Base-by-base conservation (phyloP, 805 yeast species). In the Starmerella bacillaris region DNA sequence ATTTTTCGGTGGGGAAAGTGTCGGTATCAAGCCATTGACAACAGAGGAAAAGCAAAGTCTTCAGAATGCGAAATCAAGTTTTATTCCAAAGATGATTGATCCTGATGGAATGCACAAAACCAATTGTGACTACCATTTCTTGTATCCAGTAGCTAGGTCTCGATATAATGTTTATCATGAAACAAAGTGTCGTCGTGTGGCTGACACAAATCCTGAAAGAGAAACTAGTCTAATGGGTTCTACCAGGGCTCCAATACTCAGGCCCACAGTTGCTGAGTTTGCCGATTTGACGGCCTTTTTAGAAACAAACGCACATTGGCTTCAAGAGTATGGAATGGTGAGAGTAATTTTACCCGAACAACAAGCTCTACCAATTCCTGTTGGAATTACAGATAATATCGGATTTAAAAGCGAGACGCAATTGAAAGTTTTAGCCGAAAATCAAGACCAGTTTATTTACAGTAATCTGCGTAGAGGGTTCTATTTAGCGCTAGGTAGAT, bases 11-110 rank as follows among this genome's bases (percentile, higher is more conserved):
- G 16, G 30, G 15, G 37, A 21, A n/a, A 26, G 14, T 16, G 18
- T 5, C 17, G 16, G 14, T 12, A 14, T 4, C 21, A 17, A 15
- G 20, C 14, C 30, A 4, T 18, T 41, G 15, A 36, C 27, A 19
- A 6, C 11, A 12, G 42, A 41, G 18, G 40, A 38, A 9, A 15
- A 26, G 18, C 34, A 34, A 12, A 34, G 19, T 4, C 16, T 32
- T 2, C 43, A 41, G 24, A 30, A 39, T 4, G 17, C 24, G 4
- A 41, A 41, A 26, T 22, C 39, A 2, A 18, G 27, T 7, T 7
- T 3, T 4, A 17, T 39, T 11, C 34, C 37, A 4, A 8, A 15
- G 8, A 15, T 21, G 22, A 12, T 21, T 8, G 27, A 17, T 3
- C 31, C 27, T 3, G 29, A 26, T 15, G n/a, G n/a, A 11, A 11